These are phyloP conservation scores for Aegilops bicornis DNA, from an alignment of 176 grass and related monocot species.

Conservation along the genomic window DNA sequence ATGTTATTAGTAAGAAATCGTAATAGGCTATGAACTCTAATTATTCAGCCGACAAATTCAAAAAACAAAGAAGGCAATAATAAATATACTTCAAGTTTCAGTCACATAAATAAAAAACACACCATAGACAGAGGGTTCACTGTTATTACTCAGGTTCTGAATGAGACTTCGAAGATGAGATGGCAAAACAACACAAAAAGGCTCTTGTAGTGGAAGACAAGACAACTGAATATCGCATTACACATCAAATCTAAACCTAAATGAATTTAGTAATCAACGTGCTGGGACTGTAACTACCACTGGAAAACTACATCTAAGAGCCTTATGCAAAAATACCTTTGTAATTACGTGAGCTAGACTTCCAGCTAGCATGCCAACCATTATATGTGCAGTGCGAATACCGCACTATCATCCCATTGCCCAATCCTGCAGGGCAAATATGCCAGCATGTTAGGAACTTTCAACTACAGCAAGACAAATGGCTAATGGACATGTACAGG, in stretches of 20 bases:
- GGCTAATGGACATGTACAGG: background rate
- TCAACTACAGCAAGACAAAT: slow-evolving; percentile 8
- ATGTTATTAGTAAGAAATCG: no score
- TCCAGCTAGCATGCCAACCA: slow-evolving; percentile 91
- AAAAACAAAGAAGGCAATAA: no score
- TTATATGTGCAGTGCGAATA: slow-evolving; percentile 85
- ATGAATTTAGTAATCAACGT: background rate
- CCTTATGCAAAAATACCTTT: slow-evolving; percentile 48
- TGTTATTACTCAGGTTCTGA: slow-evolving; percentile 70
- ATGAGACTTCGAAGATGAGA: slow-evolving; percentile 79
- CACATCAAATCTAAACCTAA: slow-evolving; percentile 8
- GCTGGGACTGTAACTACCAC: slow-evolving; percentile 14
- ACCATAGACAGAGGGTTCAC: slow-evolving; percentile 38
- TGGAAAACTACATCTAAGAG: background rate
- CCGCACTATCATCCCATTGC: slow-evolving; percentile 73
- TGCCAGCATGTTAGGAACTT: slow-evolving; percentile 1
- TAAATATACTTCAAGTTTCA: no score
- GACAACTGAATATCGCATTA: background rate
- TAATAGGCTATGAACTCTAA: no score
- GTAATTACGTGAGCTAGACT: slow-evolving; percentile 96
- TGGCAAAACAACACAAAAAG: slow-evolving; percentile 72
- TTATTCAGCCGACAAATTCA: no score
- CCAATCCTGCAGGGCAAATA: slow-evolving; percentile 60
- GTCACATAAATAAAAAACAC: no score
- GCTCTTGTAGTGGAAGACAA: slow-evolving; percentile 41